Evolutionary conservation across 139 green algal genomes (phyloP).

Genomic region (Chloropicon primus): DNA sequence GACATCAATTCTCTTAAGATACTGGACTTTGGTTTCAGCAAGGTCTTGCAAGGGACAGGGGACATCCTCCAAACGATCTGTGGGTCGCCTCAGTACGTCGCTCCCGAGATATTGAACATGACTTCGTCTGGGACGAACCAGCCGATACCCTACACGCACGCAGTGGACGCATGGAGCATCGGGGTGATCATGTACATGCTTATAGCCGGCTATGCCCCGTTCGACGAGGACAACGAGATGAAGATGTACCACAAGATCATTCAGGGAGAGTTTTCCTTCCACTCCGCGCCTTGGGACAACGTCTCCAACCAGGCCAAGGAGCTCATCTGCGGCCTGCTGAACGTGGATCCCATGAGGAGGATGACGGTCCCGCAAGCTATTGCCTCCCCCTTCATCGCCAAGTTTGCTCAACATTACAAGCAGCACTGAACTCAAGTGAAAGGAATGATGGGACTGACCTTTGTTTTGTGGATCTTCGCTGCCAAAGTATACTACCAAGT

Average conservation of each 20-base stretch:
- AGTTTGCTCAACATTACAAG: background rate
- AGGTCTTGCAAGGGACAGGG: background rate
- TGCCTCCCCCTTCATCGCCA: background rate
- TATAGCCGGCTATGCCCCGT: background rate
- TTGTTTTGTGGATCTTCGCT: no score
- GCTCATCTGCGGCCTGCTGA: background rate
- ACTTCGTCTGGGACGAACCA: background rate
- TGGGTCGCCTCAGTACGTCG: conserved; percentile 84
- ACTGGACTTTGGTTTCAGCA: background rate
- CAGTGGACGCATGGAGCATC: background rate
- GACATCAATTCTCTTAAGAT: conserved; percentile 55
- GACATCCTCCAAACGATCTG: conserved; percentile 2
- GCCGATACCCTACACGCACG: background rate
- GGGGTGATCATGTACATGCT: background rate
- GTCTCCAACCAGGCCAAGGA: background rate
- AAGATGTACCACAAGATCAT: background rate
- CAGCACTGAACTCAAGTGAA: no score
- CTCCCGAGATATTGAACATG: conserved; percentile 72
- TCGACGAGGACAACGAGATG: background rate
- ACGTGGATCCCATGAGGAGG: background rate
- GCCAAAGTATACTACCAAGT: no score
- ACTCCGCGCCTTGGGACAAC: background rate
- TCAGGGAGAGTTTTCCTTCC: background rate
- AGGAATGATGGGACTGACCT: no score
- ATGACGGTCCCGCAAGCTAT: background rate